Evolutionary conservation across 495 filamentous ascomycete genomes (phyloP).

Genomic region (Tuber melanosporum): DNA sequence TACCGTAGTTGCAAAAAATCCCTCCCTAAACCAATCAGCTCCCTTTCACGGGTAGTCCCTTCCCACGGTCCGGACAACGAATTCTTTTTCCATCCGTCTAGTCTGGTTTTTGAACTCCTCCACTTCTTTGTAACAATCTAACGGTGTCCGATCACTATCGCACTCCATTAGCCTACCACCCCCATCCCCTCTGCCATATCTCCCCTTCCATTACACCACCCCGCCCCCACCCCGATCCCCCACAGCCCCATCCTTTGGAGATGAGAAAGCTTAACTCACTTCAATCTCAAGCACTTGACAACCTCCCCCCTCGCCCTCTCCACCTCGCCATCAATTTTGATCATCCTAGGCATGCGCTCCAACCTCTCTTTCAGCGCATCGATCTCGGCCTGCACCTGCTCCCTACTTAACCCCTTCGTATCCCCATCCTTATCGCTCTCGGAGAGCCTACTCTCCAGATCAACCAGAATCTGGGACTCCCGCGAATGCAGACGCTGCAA

Average conservation of each 20-base stretch:
- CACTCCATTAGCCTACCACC: not conserved
- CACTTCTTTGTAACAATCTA: constrained; percentile 96
- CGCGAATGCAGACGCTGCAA: constrained; percentile 63
- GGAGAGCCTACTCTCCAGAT: constrained; percentile 58
- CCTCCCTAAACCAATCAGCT: not conserved
- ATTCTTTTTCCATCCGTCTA: constrained; percentile 70
- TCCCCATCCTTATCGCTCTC: constrained; percentile 35
- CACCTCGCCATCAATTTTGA: constrained; percentile 58
- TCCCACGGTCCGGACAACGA: constrained; percentile 76
- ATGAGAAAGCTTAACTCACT: constrained; percentile 43
- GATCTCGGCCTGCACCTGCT: constrained; percentile 58
- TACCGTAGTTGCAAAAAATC: not conserved
- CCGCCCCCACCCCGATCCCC: not conserved
- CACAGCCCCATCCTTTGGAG: not conserved
- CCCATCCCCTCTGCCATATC: not conserved
- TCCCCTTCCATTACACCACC: constrained; percentile 8
- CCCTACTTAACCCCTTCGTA: constrained; percentile 34
- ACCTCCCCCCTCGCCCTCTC: constrained; percentile 69
- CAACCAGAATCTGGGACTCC: constrained; percentile 54
- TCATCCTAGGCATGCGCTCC: constrained; percentile 65
- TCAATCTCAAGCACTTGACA: constrained; percentile 70
- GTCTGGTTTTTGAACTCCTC: constrained; percentile 84
- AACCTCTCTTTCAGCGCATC: constrained; percentile 67
- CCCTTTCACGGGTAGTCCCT: constrained; percentile 27
- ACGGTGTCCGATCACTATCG: constrained; percentile 64